These are phyloP conservation scores for Chytriomyces sp. DNA, from an alignment of 192 early-diverging fungal genomes.

Conservation along the genomic window DNA sequence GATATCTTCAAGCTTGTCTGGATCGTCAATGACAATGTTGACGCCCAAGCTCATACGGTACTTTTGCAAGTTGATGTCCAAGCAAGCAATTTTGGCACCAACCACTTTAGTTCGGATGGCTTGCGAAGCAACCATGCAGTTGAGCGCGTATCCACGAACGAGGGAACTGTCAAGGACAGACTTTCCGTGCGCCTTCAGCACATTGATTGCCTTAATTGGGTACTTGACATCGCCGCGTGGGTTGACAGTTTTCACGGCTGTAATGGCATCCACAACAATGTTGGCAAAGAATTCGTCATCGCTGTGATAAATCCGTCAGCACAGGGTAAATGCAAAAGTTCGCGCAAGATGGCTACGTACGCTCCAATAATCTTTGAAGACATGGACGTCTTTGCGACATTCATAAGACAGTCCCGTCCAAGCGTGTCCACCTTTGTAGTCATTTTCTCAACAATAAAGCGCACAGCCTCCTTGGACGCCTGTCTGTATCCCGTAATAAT, in stretches of 20 bases:
- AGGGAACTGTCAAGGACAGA: slow-evolving; percentile 85
- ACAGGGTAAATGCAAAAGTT: too few relatives aligned
- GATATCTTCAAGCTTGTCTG: slow-evolving; percentile 96
- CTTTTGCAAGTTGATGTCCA: slow-evolving; percentile 99
- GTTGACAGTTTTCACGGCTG: slow-evolving; percentile 88
- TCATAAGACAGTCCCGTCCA: slow-evolving; percentile 90
- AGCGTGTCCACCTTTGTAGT: slow-evolving; percentile 92
- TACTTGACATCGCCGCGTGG: slow-evolving; percentile 86
- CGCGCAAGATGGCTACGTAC: slow-evolving; percentile 44
- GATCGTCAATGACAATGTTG: slow-evolving; percentile 98
- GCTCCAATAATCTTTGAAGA: slow-evolving; percentile 97
- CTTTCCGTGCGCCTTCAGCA: slow-evolving; percentile 97
- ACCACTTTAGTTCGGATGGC: slow-evolving; percentile 87
- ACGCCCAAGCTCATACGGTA: slow-evolving; percentile 97
- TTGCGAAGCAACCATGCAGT: slow-evolving; percentile 96
- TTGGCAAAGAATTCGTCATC: slow-evolving; percentile 97
- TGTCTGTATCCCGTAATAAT: slow-evolving; percentile 97
- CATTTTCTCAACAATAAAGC: slow-evolving; percentile 97
- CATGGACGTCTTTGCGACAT: slow-evolving; percentile 98
- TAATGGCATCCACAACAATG: slow-evolving; percentile 91
- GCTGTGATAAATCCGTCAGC: slow-evolving; percentile 44
- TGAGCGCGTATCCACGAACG: slow-evolving; percentile 94
- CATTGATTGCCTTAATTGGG: slow-evolving; percentile 96
- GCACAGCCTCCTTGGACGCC: slow-evolving; percentile 97
- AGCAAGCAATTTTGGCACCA: slow-evolving; percentile 93